Evolutionary conservation across 495 filamentous ascomycete genomes (phyloP), one percentile per base, ranked within the genome.

Genomic region (Penicillium manginii): DNA sequence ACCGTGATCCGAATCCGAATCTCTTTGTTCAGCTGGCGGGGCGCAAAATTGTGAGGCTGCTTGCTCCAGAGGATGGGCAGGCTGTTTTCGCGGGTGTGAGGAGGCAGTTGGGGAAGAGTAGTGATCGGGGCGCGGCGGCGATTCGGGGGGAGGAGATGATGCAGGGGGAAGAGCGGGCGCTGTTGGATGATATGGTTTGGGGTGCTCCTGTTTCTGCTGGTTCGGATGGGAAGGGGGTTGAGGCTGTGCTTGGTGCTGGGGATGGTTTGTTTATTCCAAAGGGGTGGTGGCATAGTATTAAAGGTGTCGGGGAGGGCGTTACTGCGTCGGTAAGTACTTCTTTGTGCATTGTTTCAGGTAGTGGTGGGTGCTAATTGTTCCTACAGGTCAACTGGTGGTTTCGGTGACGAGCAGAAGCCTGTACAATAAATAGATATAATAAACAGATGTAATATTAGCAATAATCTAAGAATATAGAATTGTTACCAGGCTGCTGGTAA

Each of bases 251-350:
- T 32, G 68, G 72, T 2, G 73, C 80, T 14, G 87, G 89, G 0
- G 92, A 97, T 78, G 86, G 80, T 0, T 57, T 98, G 43, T 97
- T 93, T 68, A 93, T 98, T 54, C 94, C 93, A 0, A 86, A 84
- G 58, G 91, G 91, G 12, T 98, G 92, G 92, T 98, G 94, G 94
- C 94, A 98, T 81, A 92, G 90, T 67, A 85, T 98, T 50, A 88
- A 84, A 65, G 91, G 93, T 19, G 64, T 85, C 51, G 89, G 87
- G 14, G 62, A 78, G 19, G 82, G 84, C 14, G 81, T 88, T 32
- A 89, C 79, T 47, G 88, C 74, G 50, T 91, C 88, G 60, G 88
- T 90, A 68, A 77, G 83, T 78, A 12, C 40, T 5, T 8, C 48
- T 2, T 42, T 42, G 26, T 3, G 2, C 9, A 26, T 3, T 26